These are phyloP conservation scores for Dendryphion nanum DNA, from an alignment of 2,329 filamentous ascomycete species.

Conservation along the genomic window DNA sequence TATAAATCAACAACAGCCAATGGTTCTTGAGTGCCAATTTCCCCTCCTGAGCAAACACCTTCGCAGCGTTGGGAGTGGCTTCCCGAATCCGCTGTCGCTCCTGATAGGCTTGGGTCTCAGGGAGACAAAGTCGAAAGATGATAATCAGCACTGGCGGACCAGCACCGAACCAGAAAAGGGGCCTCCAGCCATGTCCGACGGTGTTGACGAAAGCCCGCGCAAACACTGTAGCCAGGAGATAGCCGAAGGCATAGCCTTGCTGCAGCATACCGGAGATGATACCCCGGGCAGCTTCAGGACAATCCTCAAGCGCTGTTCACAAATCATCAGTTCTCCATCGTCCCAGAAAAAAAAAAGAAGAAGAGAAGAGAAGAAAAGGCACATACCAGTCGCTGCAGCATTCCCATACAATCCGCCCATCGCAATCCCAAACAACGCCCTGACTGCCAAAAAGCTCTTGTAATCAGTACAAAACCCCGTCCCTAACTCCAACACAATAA, in stretches of 20 bases:
- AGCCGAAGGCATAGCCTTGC: conserved; percentile 64
- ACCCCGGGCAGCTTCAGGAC: conserved; percentile 57
- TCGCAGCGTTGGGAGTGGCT: conserved; percentile 57
- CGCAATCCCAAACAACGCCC: conserved; percentile 62
- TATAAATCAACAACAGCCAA: conserved; percentile 76
- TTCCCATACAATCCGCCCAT: conserved; percentile 65
- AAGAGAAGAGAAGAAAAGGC: too few relatives aligned
- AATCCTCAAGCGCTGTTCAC: conserved; percentile 57
- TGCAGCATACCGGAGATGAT: conserved; percentile 62
- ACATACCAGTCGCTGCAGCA: conserved; percentile 53
- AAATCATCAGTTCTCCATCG: too few relatives aligned
- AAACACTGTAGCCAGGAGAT: conserved; percentile 60
- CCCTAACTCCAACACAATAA: conserved; percentile 60
- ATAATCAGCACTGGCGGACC: conserved; percentile 80
- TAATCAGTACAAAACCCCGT: conserved; percentile 61
- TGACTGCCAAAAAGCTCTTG: conserved; percentile 57
- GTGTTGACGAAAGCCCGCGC: conserved; percentile 67
- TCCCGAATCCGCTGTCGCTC: conserved; percentile 65
- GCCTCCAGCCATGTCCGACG: conserved; percentile 76
- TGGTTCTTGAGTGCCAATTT: conserved; percentile 75
- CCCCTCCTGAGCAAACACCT: conserved; percentile 72
- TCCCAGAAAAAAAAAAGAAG: too few relatives aligned
- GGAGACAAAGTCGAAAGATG: conserved; percentile 70
- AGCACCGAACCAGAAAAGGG: conserved; percentile 86
- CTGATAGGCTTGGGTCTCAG: conserved; percentile 73